phyloP scores from a whole-genome alignment of 164 flowering plant species.

The Vitis cinerea region DNA sequence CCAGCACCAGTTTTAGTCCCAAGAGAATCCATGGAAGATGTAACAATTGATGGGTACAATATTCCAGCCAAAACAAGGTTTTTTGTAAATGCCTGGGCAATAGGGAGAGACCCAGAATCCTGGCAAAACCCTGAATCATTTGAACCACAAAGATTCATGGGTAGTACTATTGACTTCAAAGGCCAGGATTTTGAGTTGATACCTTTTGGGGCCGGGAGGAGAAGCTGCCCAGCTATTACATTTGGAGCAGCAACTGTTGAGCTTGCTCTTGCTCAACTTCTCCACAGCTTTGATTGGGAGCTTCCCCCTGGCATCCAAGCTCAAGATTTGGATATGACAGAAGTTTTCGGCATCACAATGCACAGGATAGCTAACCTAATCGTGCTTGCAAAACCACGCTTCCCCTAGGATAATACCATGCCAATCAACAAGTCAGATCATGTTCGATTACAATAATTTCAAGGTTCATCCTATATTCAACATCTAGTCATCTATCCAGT shows the following conservation, averaged over 20 bases:
- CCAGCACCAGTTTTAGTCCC: constrained; percentile 50
- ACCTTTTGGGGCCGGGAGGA: constrained; percentile 58
- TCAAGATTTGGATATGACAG: constrained; percentile 46
- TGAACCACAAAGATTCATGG: constrained; percentile 54
- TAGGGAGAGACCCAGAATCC: constrained; percentile 43
- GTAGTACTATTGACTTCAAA: constrained; percentile 36
- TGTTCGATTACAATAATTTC: no score
- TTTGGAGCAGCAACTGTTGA: constrained; percentile 42
- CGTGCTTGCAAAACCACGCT: constrained; percentile 35
- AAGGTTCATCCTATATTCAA: no score
- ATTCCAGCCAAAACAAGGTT: constrained; percentile 49
- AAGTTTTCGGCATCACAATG: constrained; percentile 47
- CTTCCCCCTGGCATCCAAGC: constrained; percentile 38
- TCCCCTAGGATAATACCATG: constrained; percentile 2
- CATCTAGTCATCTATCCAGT: no score
- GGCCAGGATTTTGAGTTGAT: constrained; percentile 46
- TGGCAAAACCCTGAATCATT: constrained; percentile 52
- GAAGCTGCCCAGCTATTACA: constrained; percentile 49
- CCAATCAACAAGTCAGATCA: no score
- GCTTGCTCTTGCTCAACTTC: constrained; percentile 54
- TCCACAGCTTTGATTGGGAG: constrained; percentile 52
- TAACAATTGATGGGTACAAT: constrained; percentile 35
- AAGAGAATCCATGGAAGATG: constrained; percentile 43
- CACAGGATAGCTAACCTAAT: constrained; percentile 29
- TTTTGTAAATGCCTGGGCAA: constrained; percentile 52